Percentiles rank a stretch among this genome's conserved stretches.
phyloP scores from a whole-genome alignment of 2,329 filamentous ascomycete species.

The Curvularia lunata region DNA sequence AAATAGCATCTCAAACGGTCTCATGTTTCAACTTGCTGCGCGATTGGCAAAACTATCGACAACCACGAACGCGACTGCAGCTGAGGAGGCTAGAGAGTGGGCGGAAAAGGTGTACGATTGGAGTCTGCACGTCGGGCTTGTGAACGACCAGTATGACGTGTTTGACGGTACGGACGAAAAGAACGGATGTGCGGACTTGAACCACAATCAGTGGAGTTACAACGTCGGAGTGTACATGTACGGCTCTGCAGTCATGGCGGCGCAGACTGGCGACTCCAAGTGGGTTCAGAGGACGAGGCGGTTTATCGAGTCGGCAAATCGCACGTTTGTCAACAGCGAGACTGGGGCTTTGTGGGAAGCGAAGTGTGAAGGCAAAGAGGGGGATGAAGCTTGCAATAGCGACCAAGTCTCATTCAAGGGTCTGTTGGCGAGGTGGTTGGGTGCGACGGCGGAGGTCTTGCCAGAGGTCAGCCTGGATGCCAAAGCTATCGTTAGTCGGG shows the following conservation, averaged over 20 bases:
- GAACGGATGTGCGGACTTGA: slow-evolving; percentile 52
- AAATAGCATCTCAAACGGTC: slow-evolving; percentile 77
- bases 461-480: slow-evolving; percentile 26
- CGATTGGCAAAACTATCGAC: slow-evolving; percentile 68
- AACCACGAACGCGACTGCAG: slow-evolving; percentile 62
- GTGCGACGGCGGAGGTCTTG: slow-evolving; percentile 30
- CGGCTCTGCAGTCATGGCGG: slow-evolving; percentile 46
- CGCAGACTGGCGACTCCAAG: slow-evolving; percentile 24
- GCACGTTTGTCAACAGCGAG: slow-evolving; percentile 31
- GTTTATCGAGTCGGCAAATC: slow-evolving; percentile 40
- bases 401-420: slow-evolving; percentile 74
- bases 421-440: slow-evolving; percentile 36
- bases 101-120: slow-evolving; percentile 67
- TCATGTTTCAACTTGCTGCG: slow-evolving; percentile 75
- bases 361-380: slow-evolving; percentile 61
- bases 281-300: slow-evolving; percentile 41
- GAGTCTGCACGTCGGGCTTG: slow-evolving; percentile 55
- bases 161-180: slow-evolving; percentile 57
- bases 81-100: slow-evolving; percentile 57
- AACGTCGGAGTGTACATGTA: slow-evolving; percentile 63
- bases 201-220: slow-evolving; percentile 56
- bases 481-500: slow-evolving; percentile 17
- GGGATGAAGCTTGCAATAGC: slow-evolving; percentile 61
- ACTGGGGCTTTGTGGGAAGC: slow-evolving; percentile 57
- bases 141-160: slow-evolving; percentile 57